Evolutionary conservation across 176 grass and related monocot species (phyloP).

Genomic region (Ampelocalamus luodianensis): DNA sequence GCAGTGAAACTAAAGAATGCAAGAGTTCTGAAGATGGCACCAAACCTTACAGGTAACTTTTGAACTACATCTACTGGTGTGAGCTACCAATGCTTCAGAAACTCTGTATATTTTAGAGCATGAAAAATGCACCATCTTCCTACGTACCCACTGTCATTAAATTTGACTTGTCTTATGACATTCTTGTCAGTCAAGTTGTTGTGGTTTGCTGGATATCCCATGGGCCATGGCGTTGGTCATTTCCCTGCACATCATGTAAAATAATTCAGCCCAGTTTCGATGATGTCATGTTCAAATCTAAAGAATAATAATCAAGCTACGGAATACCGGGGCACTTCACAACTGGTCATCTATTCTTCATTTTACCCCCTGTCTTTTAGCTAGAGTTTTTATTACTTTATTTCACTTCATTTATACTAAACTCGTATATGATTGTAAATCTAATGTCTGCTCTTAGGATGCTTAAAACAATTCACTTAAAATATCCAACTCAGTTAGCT

Average conservation of each 20-base stretch:
- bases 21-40: conserved; percentile 44
- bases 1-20: conserved; percentile 56
- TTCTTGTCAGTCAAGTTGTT: not conserved
- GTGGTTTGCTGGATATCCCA: not conserved
- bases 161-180: not conserved
- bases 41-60: conserved; percentile 56
- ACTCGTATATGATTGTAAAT: not conserved
- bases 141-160: not conserved
- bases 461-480: not conserved
- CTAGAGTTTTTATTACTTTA: not conserved
- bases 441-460: conserved; percentile 10
- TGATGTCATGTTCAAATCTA: not conserved
- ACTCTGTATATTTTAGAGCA: not conserved
- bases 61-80: not conserved
- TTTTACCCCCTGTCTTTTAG: not conserved
- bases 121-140: not conserved
- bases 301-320: not conserved
- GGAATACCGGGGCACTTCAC: not conserved
- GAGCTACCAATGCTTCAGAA: not conserved
- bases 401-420: not conserved
- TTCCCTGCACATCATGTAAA: not conserved
- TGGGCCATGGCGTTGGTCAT: not conserved
- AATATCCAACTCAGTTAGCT: not conserved
- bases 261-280: not conserved
- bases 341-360: not conserved